Percentiles rank a stretch among this genome's conserved stretches.
These are phyloP conservation scores for Globisporangium carolinianum DNA, from an alignment of 352 stramenopile species.

Conservation along the genomic window DNA sequence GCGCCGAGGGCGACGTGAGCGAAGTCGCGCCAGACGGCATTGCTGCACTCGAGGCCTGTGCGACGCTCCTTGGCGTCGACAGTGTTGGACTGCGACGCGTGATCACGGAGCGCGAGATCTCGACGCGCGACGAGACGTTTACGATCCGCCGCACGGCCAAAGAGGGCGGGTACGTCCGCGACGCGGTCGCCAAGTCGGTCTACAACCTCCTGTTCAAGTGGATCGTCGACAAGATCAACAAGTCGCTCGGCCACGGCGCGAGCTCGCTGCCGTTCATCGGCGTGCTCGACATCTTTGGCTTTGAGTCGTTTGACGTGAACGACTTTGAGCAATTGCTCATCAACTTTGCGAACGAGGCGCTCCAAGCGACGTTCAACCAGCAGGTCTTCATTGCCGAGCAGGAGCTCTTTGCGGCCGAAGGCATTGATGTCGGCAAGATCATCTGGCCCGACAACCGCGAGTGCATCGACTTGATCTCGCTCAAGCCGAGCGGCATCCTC, in stretches of 20 bases:
- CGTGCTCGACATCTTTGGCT: constrained; percentile 97
- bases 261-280: constrained; percentile 85
- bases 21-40: constrained; percentile 53
- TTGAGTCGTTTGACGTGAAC: constrained; percentile 95
- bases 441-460: constrained; percentile 79
- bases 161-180: constrained; percentile 78
- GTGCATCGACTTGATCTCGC: constrained; percentile 80
- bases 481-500: constrained; percentile 77
- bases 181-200: constrained; percentile 92
- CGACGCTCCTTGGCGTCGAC: constrained; percentile 72
- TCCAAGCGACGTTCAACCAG: constrained; percentile 88
- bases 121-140: constrained; percentile 73
- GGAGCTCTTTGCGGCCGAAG: constrained; percentile 72
- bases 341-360: constrained; percentile 87
- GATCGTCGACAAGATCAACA: constrained; percentile 81
- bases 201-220: constrained; percentile 89
- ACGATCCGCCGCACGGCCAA: constrained; percentile 72
- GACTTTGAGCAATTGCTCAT: constrained; percentile 88
- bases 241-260: constrained; percentile 70
- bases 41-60: constrained; percentile 45
- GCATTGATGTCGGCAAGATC: constrained; percentile 81
- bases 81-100: constrained; percentile 47
- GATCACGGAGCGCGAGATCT: constrained; percentile 78
- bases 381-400: constrained; percentile 86
- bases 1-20: constrained; percentile 65